A percentile compares a stretch with the other conserved stretches of the same genome.
Conservation (phyloP, 2,329 filamentous ascomycete species). For the Trichoderma simmonsii region DNA sequence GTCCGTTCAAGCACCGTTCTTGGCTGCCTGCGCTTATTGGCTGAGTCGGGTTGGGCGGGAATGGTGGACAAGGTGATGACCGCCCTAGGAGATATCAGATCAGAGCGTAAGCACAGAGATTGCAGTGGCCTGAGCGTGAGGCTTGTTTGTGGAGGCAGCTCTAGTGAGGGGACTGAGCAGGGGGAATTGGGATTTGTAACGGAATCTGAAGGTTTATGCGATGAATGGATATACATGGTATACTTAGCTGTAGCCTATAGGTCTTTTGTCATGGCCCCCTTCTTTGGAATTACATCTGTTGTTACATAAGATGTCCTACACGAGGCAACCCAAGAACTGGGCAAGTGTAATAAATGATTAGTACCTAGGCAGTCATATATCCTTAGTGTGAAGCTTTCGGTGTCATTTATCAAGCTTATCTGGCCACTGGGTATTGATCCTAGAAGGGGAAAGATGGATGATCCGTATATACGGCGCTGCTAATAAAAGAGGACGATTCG, state of each 20-base stretch:
- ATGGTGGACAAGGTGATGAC: background rate
- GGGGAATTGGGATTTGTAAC: background rate
- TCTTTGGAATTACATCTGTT: background rate
- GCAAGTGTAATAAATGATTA: background rate
- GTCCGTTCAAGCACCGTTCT: background rate
- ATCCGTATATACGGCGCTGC: background rate
- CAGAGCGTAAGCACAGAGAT: slow-evolving; percentile 16
- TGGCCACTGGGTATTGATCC: background rate
- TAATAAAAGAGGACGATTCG: background rate
- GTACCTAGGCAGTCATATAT: background rate
- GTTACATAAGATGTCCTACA: background rate
- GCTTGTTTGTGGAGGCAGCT: slow-evolving; percentile 7
- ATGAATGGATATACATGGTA: background rate
- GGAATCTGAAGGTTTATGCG: background rate
- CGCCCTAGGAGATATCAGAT: slow-evolving; percentile 11
- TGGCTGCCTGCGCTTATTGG: background rate
- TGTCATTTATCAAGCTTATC: background rate
- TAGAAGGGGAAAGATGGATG: background rate
- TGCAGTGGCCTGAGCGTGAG: slow-evolving; percentile 13
- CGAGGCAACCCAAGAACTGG: background rate
- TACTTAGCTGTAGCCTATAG: background rate
- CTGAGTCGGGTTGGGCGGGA: background rate
- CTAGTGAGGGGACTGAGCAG: background rate
- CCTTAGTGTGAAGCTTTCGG: background rate
- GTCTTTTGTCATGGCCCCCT: background rate